Evolutionary conservation across 2,329 filamentous ascomycete species (phyloP), one percentile per base, ranked within the genome.

Genomic region (Aspergillus sclerotialis): DNA sequence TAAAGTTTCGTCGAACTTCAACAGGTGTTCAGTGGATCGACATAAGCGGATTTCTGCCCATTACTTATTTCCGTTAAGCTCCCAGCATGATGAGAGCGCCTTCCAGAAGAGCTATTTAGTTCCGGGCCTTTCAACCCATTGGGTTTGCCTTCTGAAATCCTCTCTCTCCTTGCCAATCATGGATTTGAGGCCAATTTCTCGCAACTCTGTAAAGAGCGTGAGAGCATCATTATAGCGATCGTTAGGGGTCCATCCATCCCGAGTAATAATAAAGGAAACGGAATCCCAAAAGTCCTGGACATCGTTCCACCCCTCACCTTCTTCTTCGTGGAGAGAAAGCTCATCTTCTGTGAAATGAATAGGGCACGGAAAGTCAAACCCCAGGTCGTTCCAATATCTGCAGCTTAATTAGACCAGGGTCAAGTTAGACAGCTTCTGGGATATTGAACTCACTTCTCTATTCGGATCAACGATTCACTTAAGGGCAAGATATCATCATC

Each of bases 191-290:
- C n/a, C n/a, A n/a, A n/a, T n/a, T n/a, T n/a, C n/a, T n/a, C n/a
- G n/a, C n/a, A 64, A 43, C 19, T 58, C 48, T 26, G 41, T 44
- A 36, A 63, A 65, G 32, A 63, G 46, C 14, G 53, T 41, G 19
- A 59, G 42, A 26, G 59, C 57, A 42, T 56, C 44, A 11, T 58
- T 46, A 32, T 61, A 64, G 19, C 50, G 52, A 30, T 61, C 50
- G 36, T 52, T 49, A 12, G 51, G 39, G 11, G 58, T 61, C 53
- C 58, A 65, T 21, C 62, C 58, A 50, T 64, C 60, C 19, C 60
- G 48, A 33, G 48, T 36, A 21, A 64, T 53, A 42, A 63, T 46
- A 7, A 47, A 45, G 23, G 55, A 44, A 37, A 65, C 38, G 31
- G 41, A 45, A 29, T 58, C 50, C 53, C 56, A 64, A 32, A 64